Evolutionary conservation across 805 yeast genomes (phyloP).

Genomic region (Jamesozyma lodderae): DNA sequence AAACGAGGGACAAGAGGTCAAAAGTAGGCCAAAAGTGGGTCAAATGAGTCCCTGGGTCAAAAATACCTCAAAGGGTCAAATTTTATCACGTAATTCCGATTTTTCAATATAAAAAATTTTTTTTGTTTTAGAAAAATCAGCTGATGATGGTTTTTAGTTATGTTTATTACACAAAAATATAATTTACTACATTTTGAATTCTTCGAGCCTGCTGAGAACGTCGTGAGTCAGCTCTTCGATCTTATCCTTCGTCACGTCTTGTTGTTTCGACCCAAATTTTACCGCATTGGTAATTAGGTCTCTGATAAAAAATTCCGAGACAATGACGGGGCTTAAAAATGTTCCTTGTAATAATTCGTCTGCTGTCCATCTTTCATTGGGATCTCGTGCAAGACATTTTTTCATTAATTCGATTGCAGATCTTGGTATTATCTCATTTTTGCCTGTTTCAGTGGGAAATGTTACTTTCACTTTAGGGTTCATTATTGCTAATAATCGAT

Average conservation of each 20-base stretch:
- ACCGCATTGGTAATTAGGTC: constrained; percentile 73
- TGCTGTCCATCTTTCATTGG: constrained; percentile 55
- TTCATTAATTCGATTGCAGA: constrained; percentile 64
- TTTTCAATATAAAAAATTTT: too few species aligned
- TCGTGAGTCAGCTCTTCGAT: constrained; percentile 43
- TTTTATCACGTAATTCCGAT: too few species aligned
- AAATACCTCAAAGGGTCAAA: not conserved
- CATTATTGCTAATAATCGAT: constrained; percentile 74
- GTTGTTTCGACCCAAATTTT: constrained; percentile 51
- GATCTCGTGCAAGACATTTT: constrained; percentile 64
- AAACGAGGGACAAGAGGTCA: too few species aligned
- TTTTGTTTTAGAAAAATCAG: not conserved
- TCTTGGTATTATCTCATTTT: constrained; percentile 47
- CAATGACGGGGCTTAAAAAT: constrained; percentile 67
- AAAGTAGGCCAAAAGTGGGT: not conserved
- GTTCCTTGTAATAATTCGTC: constrained; percentile 50
- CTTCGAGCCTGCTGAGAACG: constrained; percentile 44
- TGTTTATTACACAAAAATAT: not conserved
- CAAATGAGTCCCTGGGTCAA: not conserved
- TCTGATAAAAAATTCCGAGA: constrained; percentile 54
- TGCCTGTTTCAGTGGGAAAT: constrained; percentile 56
- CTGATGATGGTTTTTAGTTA: not conserved
- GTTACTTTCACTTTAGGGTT: constrained; percentile 67
- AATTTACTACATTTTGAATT: constrained; percentile 17
- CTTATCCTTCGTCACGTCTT: constrained; percentile 35